Evolutionary conservation across 495 filamentous ascomycete species (phyloP), one percentile per base, ranked within the genome.

Genomic region (Beverwykella pulmonaria): DNA sequence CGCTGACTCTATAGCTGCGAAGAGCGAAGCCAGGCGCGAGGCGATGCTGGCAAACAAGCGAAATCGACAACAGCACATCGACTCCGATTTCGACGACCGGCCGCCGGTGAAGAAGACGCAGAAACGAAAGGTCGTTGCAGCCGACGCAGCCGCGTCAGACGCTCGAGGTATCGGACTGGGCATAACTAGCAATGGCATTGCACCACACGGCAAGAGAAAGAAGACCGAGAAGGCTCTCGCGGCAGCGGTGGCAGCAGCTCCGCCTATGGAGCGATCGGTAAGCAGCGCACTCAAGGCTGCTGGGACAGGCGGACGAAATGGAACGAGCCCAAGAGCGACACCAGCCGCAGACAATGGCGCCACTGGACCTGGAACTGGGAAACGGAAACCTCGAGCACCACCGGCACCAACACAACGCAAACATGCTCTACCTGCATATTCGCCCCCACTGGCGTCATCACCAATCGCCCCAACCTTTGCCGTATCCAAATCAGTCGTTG

Each of bases 1-100:
- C 58, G 87, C 88, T 34, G 92, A 96, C 73, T 87, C 88, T 36
- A 81, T 82, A 15, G 86, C 89, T 19, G 81, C 87, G 58, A 87
- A 92, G 69, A 93, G 91, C 74, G 94, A 90, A 73, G 86, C 84
- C 34, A 82, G 90, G 69, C 89, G 92, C 58, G 91, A 94, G 78
- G 90, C 91, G 4, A 78, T 92, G 61, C 77, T 87, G 47, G 89
- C 89, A 14, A 90, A 89, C 65, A 90, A 90, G 72, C 84, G 82
- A 53, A 80, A 82, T 34, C 86, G 89, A 69, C 83, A 84, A 36
- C 83, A 87, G 41, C 85, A 88, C 25, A 79, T 81, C 29, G 91
- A 93, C 59, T 91, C 88, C 1, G 91, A 94, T 71, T 86, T 89
- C 69, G 91, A 95, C 59, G 92, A 96, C 34, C 82, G 61, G 67